Conservation (phyloP, 139 green algal species). For the Closterium sp. region DNA sequence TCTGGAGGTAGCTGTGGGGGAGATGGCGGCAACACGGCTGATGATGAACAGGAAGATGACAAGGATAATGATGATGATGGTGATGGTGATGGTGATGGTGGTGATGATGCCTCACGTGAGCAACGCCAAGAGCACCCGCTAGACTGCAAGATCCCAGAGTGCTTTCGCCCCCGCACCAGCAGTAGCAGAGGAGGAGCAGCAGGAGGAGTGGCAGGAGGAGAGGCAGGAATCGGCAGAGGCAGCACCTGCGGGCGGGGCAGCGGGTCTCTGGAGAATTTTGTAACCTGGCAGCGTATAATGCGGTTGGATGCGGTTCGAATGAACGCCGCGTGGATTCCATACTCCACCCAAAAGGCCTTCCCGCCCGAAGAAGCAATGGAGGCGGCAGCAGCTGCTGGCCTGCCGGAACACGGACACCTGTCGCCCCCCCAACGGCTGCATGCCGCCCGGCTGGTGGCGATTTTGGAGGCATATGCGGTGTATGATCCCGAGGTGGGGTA, state of each 20-base stretch:
- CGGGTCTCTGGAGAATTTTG: conserved; percentile 23
- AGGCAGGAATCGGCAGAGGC: background rate
- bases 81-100: background rate
- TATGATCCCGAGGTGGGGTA: conserved; percentile 81
- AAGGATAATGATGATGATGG: background rate
- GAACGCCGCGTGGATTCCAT: conserved; percentile 49
- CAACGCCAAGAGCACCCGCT: background rate
- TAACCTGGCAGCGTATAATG: conserved; percentile 45
- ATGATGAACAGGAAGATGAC: background rate
- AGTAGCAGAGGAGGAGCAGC: background rate
- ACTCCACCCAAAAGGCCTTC: conserved; percentile 21
- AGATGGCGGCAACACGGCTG: background rate
- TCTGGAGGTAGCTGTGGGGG: background rate
- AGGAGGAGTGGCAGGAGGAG: background rate
- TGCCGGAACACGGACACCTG: conserved; percentile 36
- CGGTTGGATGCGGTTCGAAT: conserved; percentile 50
- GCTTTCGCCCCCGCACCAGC: background rate
- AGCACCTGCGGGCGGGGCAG: background rate
- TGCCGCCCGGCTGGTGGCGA: conserved; percentile 41
- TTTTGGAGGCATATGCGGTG: conserved; percentile 80
- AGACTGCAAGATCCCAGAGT: background rate
- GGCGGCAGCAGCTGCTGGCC: conserved; percentile 14
- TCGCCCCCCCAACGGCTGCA: conserved; percentile 25
- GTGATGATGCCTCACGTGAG: background rate
- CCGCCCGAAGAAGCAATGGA: conserved; percentile 5